phyloP scores from a whole-genome alignment of 768 basidiomycete genomes.

The Favolaschia claudopus region DNA sequence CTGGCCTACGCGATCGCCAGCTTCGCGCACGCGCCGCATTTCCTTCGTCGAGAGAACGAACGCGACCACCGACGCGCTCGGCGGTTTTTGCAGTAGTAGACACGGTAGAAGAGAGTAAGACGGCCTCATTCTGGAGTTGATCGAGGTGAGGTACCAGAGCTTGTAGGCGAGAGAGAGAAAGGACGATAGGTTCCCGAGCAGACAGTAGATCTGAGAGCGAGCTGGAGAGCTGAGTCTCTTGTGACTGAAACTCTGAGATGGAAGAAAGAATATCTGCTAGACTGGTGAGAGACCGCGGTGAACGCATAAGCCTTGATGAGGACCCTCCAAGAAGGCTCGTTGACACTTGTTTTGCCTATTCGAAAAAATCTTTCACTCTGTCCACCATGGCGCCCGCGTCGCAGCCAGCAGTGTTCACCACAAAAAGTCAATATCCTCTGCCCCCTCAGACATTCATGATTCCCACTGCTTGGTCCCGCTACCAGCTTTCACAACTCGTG shows the following conservation, averaged over 20 bases:
- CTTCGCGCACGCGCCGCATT: slow-evolving; percentile 88
- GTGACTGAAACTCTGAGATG: slow-evolving; percentile 76
- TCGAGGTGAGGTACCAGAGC: slow-evolving; percentile 69
- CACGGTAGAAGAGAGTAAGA: slow-evolving; percentile 62
- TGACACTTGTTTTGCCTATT: not conserved
- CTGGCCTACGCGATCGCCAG: slow-evolving; percentile 89
- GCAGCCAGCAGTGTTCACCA: slow-evolving; percentile 76
- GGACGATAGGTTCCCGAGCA: slow-evolving; percentile 68
- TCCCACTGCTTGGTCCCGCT: slow-evolving; percentile 89
- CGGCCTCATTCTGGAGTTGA: slow-evolving; percentile 65
- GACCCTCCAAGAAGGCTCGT: no score
- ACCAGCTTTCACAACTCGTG: slow-evolving; percentile 94
- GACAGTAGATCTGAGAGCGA: slow-evolving; percentile 77
- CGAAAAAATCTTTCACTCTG: not conserved
- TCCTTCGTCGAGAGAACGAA: slow-evolving; percentile 90
- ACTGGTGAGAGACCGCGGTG: slow-evolving; percentile 56
- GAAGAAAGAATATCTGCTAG: slow-evolving; percentile 77
- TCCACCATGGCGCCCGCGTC: slow-evolving; percentile 34
- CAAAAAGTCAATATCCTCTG: slow-evolving; percentile 74
- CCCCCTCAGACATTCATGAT: slow-evolving; percentile 93
- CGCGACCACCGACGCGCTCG: slow-evolving; percentile 90
- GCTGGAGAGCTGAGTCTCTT: slow-evolving; percentile 79
- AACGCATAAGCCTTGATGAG: no score
- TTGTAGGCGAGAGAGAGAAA: slow-evolving; percentile 68
- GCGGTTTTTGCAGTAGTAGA: slow-evolving; percentile 80